These are phyloP conservation scores for Saitozyma sp. DNA, from an alignment of 768 basidiomycete genomes.

Conservation along the genomic window DNA sequence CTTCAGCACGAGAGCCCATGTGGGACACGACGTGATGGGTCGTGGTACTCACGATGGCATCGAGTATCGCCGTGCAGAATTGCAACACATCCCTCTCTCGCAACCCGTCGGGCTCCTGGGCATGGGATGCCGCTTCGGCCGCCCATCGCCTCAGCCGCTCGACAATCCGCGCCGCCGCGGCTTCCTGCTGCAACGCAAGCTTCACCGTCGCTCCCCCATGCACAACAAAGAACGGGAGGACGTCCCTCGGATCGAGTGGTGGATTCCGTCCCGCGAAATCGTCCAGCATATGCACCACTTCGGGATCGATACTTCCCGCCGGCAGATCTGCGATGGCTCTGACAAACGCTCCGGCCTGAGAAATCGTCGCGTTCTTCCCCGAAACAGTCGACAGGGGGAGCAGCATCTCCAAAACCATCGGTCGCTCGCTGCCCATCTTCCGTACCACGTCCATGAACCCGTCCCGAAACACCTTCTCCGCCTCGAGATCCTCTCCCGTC, in stretches of 20 bases:
- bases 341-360: neutral
- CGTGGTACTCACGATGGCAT: too few species aligned
- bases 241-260: constrained; percentile 17
- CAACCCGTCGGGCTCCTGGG: too few species aligned
- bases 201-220: constrained; percentile 23
- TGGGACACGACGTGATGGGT: too few species aligned
- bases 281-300: neutral
- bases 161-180: constrained; percentile 12
- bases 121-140: too few species aligned
- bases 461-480: constrained; percentile 29
- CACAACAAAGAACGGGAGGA: constrained; percentile 17
- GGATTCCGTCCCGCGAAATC: constrained; percentile 11
- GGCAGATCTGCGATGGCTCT: constrained; percentile 12
- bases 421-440: constrained; percentile 11
- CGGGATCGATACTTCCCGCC: too few species aligned
- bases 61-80: too few species aligned
- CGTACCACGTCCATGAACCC: constrained; percentile 26
- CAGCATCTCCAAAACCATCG: constrained; percentile 23
- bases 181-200: constrained; percentile 14
- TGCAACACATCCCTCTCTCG: too few species aligned
- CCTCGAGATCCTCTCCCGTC: constrained; percentile 15
- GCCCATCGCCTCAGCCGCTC: constrained; percentile 3
- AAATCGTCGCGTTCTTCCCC: constrained; percentile 19
- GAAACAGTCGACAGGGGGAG: constrained; percentile 25
- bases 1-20: too few species aligned